Conservation (phyloP, 768 basidiomycete genomes). For the Tricholoma bakamatsutake region DNA sequence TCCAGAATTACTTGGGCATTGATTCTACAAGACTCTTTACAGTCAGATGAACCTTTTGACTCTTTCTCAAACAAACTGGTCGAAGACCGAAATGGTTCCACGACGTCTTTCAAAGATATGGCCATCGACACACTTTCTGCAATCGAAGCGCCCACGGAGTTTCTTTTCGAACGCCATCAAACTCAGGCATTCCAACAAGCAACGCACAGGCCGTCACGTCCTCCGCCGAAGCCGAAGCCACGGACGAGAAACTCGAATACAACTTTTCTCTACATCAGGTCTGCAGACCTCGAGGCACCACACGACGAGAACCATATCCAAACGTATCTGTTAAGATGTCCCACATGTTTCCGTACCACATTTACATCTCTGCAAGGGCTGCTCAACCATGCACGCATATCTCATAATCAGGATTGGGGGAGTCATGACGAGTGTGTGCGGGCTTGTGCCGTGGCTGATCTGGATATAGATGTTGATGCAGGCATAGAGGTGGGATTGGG, state of each 20-base stretch:
- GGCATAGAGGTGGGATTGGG: conserved; percentile 41
- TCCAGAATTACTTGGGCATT: conserved; percentile 45
- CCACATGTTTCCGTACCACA: conserved; percentile 35
- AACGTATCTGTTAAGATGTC: conserved; percentile 39
- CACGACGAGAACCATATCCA: conserved; percentile 18
- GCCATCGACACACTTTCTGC: conserved; percentile 36
- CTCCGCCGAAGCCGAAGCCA: conserved; percentile 22
- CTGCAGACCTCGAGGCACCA: conserved; percentile 18
- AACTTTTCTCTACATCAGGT: conserved; percentile 36
- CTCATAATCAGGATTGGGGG: conserved; percentile 45
- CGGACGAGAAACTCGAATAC: conserved; percentile 13
- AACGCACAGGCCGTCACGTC: conserved; percentile 16
- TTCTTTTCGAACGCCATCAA: conserved; percentile 27
- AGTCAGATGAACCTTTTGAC: conserved; percentile 19
- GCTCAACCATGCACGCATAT: conserved; percentile 47
- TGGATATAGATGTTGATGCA: conserved; percentile 30
- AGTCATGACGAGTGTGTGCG: conserved; percentile 51
- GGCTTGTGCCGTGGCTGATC: conserved; percentile 40
- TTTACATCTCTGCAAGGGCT: conserved; percentile 50
- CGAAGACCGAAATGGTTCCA: conserved; percentile 14
- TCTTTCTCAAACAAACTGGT: neutral
- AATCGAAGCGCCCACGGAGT: conserved; percentile 34
- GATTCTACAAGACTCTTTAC: conserved; percentile 33
- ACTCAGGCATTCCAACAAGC: conserved; percentile 16
- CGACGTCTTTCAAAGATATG: conserved; percentile 29